Evolutionary conservation across 495 filamentous ascomycete species (phyloP).

Genomic region (Aspergillus steynii): DNA sequence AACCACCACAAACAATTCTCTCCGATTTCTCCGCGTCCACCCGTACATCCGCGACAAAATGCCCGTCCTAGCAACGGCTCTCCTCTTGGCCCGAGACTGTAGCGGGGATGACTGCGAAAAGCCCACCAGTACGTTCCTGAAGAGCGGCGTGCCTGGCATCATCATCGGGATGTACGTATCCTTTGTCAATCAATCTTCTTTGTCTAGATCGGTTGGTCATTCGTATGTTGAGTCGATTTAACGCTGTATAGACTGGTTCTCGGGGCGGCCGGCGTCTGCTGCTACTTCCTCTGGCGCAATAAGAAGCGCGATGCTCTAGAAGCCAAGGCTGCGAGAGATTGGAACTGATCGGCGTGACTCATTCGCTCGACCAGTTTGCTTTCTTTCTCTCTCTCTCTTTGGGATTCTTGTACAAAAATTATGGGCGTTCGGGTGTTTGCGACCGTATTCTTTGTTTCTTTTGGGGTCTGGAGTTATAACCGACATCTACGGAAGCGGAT

Average conservation of each 20-base stretch:
- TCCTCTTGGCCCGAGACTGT: slow-evolving; percentile 11
- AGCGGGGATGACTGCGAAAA: slow-evolving; percentile 10
- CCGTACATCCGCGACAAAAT: neutral
- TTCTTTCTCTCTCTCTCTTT: neutral
- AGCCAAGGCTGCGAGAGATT: slow-evolving; percentile 9
- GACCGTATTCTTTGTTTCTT: neutral
- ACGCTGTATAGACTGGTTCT: slow-evolving; percentile 13
- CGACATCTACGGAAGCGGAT: neutral
- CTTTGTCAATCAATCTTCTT: neutral
- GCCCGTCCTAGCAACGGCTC: neutral
- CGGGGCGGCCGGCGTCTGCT: slow-evolving; percentile 9
- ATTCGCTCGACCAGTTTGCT: neutral
- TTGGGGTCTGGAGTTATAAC: neutral
- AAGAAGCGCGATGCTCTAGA: slow-evolving; percentile 16
- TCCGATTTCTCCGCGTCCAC: neutral
- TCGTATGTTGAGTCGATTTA: neutral
- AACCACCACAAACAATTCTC: too few relatives aligned
- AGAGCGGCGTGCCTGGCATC: slow-evolving; percentile 21
- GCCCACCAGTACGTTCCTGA: slow-evolving; percentile 17
- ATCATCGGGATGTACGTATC: slow-evolving; percentile 19
- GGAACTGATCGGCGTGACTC: slow-evolving; percentile 12
- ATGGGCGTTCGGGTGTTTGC: neutral
- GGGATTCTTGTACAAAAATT: neutral
- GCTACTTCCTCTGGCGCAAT: slow-evolving; percentile 18
- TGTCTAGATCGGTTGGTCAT: neutral